Conservation (phyloP, 106 monocot species). For the Hemerocallis citrina region DNA sequence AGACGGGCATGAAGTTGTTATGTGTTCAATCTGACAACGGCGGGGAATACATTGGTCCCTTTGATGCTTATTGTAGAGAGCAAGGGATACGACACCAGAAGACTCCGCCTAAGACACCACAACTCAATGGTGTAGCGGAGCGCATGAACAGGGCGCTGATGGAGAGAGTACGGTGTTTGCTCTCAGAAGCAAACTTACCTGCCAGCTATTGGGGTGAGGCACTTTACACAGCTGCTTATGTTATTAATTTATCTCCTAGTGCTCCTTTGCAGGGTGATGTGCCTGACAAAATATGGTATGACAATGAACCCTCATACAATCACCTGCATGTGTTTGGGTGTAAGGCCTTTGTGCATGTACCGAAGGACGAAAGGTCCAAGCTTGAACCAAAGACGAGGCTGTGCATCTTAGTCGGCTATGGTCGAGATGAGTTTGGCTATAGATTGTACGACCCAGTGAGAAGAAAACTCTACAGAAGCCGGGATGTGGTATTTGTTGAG, state of each 20-base stretch:
- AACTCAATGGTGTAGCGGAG: conserved; percentile 6
- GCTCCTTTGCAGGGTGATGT: not conserved
- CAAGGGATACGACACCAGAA: conserved; percentile 6
- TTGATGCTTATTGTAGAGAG: not conserved
- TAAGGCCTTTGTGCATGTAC: not conserved
- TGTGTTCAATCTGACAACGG: too few relatives aligned
- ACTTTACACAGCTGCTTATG: not conserved
- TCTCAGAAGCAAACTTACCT: too few relatives aligned
- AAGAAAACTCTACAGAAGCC: too few relatives aligned
- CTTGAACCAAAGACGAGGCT: not conserved
- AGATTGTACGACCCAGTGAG: too few relatives aligned
- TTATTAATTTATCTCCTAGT: not conserved
- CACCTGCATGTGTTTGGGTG: not conserved
- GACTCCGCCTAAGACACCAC: not conserved
- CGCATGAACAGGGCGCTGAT: not conserved
- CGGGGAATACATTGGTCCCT: not conserved
- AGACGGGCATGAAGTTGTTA: too few relatives aligned
- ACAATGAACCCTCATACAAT: too few relatives aligned
- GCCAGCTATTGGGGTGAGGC: conserved; percentile 6
- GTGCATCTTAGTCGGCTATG: not conserved
- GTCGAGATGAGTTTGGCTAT: too few relatives aligned
- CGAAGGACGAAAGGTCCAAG: not conserved
- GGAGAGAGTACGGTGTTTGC: too few relatives aligned
- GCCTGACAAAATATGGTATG: too few relatives aligned
- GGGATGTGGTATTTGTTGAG: too few relatives aligned